These are phyloP conservation scores for Tanacetum coccineum DNA, from an alignment of 129 eudicot genomes.

Conservation along the genomic window DNA sequence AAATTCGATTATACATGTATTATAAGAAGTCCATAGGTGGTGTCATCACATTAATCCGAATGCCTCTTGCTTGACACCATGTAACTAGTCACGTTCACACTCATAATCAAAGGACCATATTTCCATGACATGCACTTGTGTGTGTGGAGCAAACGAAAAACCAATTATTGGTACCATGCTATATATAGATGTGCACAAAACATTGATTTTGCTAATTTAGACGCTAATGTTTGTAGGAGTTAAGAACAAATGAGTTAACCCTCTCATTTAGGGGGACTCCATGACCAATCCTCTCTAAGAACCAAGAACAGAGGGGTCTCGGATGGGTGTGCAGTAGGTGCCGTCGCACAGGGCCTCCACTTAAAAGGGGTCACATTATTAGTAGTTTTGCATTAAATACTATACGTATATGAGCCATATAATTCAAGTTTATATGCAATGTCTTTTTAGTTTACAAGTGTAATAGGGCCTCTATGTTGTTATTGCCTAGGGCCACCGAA, in stretches of 20 bases:
- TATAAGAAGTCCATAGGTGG: background rate
- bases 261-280: too few species aligned
- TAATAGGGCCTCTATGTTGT: too few species aligned
- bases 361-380: too few species aligned
- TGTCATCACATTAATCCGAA: conserved; percentile 12
- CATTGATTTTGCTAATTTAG: background rate
- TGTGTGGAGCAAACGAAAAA: background rate
- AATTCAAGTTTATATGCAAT: too few species aligned
- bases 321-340: too few species aligned
- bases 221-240: background rate
- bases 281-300: background rate
- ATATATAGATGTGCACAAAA: background rate
- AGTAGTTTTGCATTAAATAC: too few species aligned
- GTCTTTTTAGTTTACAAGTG: too few species aligned
- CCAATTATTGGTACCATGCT: background rate
- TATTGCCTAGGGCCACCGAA: too few species aligned
- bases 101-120: background rate
- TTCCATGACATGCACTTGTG: background rate
- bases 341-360: too few species aligned
- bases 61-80: conserved; percentile 1
- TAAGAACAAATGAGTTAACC: background rate
- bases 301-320: too few species aligned
- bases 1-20: background rate
- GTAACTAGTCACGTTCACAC: conserved; percentile 4
- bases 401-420: too few species aligned